Conservation (phyloP, 257 asterid species). For the Anisodus acutangulus region DNA sequence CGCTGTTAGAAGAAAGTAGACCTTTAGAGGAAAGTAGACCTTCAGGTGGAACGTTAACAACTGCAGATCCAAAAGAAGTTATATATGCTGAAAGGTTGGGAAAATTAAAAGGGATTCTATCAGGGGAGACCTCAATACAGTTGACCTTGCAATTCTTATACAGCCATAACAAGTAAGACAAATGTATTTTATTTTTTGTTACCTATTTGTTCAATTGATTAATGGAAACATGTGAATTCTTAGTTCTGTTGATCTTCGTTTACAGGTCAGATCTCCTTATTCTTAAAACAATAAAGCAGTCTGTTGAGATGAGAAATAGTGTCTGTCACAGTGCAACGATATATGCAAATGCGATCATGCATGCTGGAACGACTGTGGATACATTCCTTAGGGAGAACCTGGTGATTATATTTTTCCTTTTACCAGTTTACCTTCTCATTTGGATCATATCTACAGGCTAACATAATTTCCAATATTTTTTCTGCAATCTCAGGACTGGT, state of each 20-base stretch:
- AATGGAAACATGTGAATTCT: constrained; percentile 14
- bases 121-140: constrained; percentile 93
- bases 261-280: constrained; percentile 95
- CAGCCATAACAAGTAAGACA: constrained; percentile 87
- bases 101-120: constrained; percentile 80
- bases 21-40: constrained; percentile 56
- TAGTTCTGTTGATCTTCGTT: constrained; percentile 35
- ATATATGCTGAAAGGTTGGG: constrained; percentile 69
- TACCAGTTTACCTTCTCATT: constrained; percentile 1
- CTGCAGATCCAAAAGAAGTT: constrained; percentile 61
- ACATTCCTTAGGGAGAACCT: constrained; percentile 94
- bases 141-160: constrained; percentile 89
- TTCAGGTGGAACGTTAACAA: constrained; percentile 40
- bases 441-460: constrained; percentile 9
- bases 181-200: constrained; percentile 12
- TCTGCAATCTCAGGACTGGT: constrained; percentile 75
- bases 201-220: not conserved
- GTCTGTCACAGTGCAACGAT: constrained; percentile 98
- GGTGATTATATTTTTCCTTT: constrained; percentile 44
- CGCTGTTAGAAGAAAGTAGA: constrained; percentile 64
- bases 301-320: constrained; percentile 94
- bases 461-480: constrained; percentile 21
- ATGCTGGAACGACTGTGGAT: constrained; percentile 98
- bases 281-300: constrained; percentile 94
- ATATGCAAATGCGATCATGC: constrained; percentile 97